Evolutionary conservation across 768 basidiomycete genomes (phyloP).

Genomic region (Lactarius tabidus): DNA sequence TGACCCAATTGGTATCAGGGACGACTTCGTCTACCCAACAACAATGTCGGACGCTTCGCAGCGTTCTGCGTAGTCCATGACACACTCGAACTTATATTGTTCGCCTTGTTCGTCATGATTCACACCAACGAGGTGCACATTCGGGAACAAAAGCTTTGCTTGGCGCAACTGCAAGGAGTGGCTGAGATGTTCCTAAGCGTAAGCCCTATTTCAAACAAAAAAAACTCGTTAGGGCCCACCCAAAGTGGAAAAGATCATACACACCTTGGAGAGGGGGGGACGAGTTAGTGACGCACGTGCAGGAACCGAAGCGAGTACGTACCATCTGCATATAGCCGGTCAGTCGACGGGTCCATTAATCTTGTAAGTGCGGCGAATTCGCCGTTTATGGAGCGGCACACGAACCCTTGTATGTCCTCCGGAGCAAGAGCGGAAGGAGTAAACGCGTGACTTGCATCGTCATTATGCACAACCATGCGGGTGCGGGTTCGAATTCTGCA

Average conservation of each 20-base stretch:
- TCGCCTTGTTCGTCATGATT: conserved; percentile 82
- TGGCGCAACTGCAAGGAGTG: conserved; percentile 95
- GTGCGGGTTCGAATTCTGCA: conserved; percentile 21
- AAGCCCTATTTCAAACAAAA: neutral
- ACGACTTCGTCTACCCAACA: conserved; percentile 96
- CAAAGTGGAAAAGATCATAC: conserved; percentile 97
- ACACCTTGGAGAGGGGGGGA: conserved; percentile 56
- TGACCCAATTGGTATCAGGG: conserved; percentile 86
- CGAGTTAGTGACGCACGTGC: neutral
- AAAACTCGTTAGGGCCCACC: conserved; percentile 45
- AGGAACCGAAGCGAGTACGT: conserved; percentile 29
- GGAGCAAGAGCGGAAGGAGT: conserved; percentile 64
- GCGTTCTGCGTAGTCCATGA: conserved; percentile 90
- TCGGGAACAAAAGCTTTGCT: conserved; percentile 89
- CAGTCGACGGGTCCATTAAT: conserved; percentile 81
- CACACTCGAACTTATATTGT: conserved; percentile 71
- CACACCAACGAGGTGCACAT: conserved; percentile 91
- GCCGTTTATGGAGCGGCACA: conserved; percentile 72
- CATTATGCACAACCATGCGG: conserved; percentile 12
- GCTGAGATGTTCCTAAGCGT: conserved; percentile 39
- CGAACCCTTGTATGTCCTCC: conserved; percentile 77
- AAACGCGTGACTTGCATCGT: conserved; percentile 36
- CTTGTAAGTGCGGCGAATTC: conserved; percentile 64
- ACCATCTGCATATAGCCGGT: conserved; percentile 94
- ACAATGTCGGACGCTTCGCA: conserved; percentile 94